These are phyloP conservation scores for Boletus patriciae DNA, from an alignment of 768 basidiomycete genomes.

Conservation along the genomic window DNA sequence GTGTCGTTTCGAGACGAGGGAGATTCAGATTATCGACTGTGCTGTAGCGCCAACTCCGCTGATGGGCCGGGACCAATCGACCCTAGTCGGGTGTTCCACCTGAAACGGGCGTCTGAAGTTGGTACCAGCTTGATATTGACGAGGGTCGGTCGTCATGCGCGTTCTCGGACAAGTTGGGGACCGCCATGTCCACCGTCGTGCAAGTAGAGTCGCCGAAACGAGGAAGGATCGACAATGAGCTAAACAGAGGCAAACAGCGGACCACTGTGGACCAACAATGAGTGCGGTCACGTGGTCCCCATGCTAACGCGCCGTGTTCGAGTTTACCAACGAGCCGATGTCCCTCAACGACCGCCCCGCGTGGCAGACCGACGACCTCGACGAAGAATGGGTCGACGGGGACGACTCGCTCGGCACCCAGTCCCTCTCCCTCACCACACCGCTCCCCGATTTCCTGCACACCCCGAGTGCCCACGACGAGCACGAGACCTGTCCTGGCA, in stretches of 20 bases:
- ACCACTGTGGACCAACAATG: slow-evolving; percentile 17
- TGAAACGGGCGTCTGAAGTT: slow-evolving; percentile 13
- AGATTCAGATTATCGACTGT: no score
- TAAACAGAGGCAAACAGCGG: slow-evolving; percentile 23
- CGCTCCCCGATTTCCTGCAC: slow-evolving; percentile 49
- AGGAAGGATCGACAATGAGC: slow-evolving; percentile 15
- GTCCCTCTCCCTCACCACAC: slow-evolving; percentile 60
- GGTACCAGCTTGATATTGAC: background rate
- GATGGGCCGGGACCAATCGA: slow-evolving; percentile 2
- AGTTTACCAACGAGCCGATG: slow-evolving; percentile 12
- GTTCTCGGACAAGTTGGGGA: background rate
- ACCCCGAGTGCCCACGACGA: slow-evolving; percentile 42
- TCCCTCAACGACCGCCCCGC: slow-evolving; percentile 46
- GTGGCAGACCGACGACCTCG: slow-evolving; percentile 88
- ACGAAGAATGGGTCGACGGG: slow-evolving; percentile 87
- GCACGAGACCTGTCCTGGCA: slow-evolving; percentile 46
- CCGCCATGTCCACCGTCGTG: no score
- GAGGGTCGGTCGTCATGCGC: background rate
- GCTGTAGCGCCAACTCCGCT: background rate
- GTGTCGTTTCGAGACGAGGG: background rate
- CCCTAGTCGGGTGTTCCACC: background rate
- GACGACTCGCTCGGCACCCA: slow-evolving; percentile 44
- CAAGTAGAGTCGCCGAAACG: background rate
- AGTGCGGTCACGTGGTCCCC: slow-evolving; percentile 31
- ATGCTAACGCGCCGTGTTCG: slow-evolving; percentile 8